Evolutionary conservation across 768 basidiomycete genomes (phyloP).

Genomic region (Brasilioporus rufonigricans): DNA sequence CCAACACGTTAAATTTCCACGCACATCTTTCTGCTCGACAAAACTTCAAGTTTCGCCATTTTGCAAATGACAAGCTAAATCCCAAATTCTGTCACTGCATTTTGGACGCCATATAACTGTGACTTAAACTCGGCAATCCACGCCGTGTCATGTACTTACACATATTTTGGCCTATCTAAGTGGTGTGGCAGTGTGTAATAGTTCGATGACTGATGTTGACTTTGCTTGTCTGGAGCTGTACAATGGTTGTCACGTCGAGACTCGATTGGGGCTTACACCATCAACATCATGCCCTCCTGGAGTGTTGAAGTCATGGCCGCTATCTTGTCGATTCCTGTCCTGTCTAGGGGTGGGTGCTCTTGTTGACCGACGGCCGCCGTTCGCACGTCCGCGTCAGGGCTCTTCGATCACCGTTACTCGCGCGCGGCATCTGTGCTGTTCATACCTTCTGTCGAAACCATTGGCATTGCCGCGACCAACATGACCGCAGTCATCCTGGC

Average conservation of each 20-base stretch:
- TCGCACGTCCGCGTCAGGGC: conserved; percentile 21
- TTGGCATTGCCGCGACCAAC: conserved; percentile 54
- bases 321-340: conserved; percentile 40
- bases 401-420: conserved; percentile 24
- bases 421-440: conserved; percentile 15
- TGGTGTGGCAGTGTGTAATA: no score
- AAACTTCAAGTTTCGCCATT: no score
- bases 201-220: no score
- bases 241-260: conserved; percentile 52
- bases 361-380: background rate
- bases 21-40: no score
- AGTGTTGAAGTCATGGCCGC: conserved; percentile 69
- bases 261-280: conserved; percentile 53
- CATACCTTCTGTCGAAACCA: conserved; percentile 45
- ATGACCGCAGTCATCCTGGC: conserved; percentile 43
- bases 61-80: no score
- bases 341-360: background rate
- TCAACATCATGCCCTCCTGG: conserved; percentile 57
- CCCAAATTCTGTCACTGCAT: no score
- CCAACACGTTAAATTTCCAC: no score
- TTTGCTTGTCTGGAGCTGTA: no score
- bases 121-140: no score
- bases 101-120: no score
- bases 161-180: no score
- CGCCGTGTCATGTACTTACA: no score